Evolutionary conservation across 768 basidiomycete species (phyloP), one percentile per base, ranked within the genome.

Genomic region (Mycena metata): DNA sequence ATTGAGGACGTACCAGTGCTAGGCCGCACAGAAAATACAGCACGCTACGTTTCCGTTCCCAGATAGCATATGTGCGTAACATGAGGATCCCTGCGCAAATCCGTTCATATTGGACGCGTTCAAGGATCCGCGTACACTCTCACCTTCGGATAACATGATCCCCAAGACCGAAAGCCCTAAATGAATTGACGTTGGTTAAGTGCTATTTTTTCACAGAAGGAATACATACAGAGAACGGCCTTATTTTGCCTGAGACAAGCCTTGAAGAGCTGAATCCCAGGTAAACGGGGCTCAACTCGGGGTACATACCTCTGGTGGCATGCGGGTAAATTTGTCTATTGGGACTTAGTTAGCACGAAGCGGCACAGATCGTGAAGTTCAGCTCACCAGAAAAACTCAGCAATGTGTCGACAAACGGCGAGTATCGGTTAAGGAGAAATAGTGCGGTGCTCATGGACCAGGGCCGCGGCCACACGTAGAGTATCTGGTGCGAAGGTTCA

Each of bases 61-160:
- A 85, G 24, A 85, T 78, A 6, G 83, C 84, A 60, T 83, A 83
- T 10, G 83, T 84, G 6, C 83, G 82, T 9, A 85, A 66, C 71
- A 82, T 77, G 12, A 85, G 76, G 35, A 84, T 82, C 6, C 72
- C 81, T 84, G 58, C 7, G 12, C n/a, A 26, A 26, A 3, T 30
- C n/a, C 21, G 26, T 23, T 26, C 8, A 4, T 51, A 60, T 21
- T 36, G 21, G 8, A 51, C 13, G 19, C 15, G 36, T 33, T 16
- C 11, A 35, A 41, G 26, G 3, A 58, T 73, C 15, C 17, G 45
- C n/a, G 46, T 26, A 23, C 26, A 36, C 16, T n/a, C 56, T 7
- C n/a, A 81, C 82, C 71, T 78, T 84, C 82, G 1, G 82, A 81
- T 6, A 82, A 62, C 26, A 83, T 64, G 12, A 82, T 77, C 23